A percentile compares a stretch with the other conserved stretches of the same genome.
Conservation (phyloP, 1,139 yeast genomes). For the Arxiozyma telluris region DNA sequence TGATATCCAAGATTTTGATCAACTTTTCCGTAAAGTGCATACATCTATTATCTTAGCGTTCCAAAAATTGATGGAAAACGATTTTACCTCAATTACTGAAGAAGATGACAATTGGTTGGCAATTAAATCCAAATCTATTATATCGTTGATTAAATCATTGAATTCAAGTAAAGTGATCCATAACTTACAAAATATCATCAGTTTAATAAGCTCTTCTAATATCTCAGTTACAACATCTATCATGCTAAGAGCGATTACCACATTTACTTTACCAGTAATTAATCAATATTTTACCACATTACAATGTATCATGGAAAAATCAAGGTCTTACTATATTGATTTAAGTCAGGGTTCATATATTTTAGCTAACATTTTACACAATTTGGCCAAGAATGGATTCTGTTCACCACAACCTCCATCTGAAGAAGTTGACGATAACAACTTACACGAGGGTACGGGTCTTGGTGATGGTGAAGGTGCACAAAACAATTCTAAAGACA, state of each 20-base stretch:
- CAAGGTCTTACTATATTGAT: slow-evolving; percentile 40
- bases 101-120: slow-evolving; percentile 63
- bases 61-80: slow-evolving; percentile 44
- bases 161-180: slow-evolving; percentile 28
- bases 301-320: slow-evolving; percentile 35
- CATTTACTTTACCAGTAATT: slow-evolving; percentile 51
- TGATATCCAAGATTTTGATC: slow-evolving; percentile 39
- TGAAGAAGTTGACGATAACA: slow-evolving; percentile 55
- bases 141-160: slow-evolving; percentile 34
- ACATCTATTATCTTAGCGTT: slow-evolving; percentile 56
- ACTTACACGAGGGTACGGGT: slow-evolving; percentile 83
- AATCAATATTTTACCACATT: slow-evolving; percentile 44
- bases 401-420: slow-evolving; percentile 82
- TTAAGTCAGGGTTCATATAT: slow-evolving; percentile 55
- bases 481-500: slow-evolving; percentile 68
- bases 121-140: slow-evolving; percentile 39
- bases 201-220: slow-evolving; percentile 28
- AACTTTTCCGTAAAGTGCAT: slow-evolving; percentile 42
- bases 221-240: slow-evolving; percentile 32
- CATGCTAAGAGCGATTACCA: slow-evolving; percentile 36
- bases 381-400: slow-evolving; percentile 76
- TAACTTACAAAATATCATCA: slow-evolving; percentile 32
- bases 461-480: slow-evolving; percentile 96
- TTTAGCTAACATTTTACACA: slow-evolving; percentile 47
- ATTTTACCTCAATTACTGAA: slow-evolving; percentile 33